Percentiles rank a stretch among this genome's conserved stretches.
Evolutionary conservation across 371 early-diverging fungal genomes (phyloP).

Genomic region (Mucor saturninus): DNA sequence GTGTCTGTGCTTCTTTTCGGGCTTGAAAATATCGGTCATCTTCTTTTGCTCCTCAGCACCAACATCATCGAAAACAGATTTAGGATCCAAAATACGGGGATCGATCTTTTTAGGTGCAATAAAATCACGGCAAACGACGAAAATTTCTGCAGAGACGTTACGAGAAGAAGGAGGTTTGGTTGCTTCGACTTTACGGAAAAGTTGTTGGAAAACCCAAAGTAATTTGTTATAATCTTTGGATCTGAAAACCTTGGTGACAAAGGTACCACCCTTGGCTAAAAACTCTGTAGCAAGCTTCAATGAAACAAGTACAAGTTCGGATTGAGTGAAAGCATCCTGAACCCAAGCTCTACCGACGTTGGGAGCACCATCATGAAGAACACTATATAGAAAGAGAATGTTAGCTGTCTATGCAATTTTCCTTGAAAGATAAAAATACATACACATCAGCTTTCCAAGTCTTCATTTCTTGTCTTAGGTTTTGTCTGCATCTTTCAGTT

Average conservation of each 20-base stretch:
- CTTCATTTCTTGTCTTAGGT: conserved; percentile 89
- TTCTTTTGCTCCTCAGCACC: conserved; percentile 60
- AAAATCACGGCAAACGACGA: conserved; percentile 97
- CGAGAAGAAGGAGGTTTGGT: conserved; percentile 99
- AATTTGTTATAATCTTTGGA: conserved; percentile 99
- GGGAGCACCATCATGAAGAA: conserved; percentile 99
- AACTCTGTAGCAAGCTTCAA: conserved; percentile 97
- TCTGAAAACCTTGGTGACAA: conserved; percentile 99
- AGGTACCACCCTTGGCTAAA: conserved; percentile 94
- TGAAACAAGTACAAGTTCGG: conserved; percentile 95
- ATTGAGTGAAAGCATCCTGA: conserved; percentile 98
- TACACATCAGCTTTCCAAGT: conserved; percentile 99
- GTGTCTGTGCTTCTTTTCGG: conserved; percentile 86
- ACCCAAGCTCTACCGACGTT: conserved; percentile 99
- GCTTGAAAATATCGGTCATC: conserved; percentile 76
- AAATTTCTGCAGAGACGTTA: conserved; percentile 99
- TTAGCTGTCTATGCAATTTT: not conserved
- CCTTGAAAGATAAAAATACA: conserved; percentile 24
- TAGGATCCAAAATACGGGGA: conserved; percentile 93
- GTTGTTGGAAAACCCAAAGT: conserved; percentile 97
- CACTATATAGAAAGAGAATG: conserved; percentile 43
- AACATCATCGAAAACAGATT: conserved; percentile 93
- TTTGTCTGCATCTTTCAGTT: conserved; percentile 89
- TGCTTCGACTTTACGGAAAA: conserved; percentile 98
- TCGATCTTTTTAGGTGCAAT: conserved; percentile 96